Evolutionary conservation across 257 asterid species (phyloP).

Genomic region (Scutellaria baicalensis): DNA sequence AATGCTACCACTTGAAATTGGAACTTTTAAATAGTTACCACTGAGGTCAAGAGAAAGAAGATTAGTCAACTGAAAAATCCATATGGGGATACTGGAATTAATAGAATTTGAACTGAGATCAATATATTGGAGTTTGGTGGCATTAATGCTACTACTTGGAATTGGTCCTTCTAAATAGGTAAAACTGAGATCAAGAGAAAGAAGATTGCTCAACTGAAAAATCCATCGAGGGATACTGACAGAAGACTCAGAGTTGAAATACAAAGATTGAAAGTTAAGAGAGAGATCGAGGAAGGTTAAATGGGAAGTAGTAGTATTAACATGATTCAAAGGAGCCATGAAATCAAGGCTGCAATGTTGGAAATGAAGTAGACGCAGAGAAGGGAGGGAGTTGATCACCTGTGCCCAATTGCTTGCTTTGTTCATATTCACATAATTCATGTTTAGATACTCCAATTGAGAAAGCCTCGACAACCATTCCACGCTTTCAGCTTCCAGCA

Average conservation of each 20-base stretch:
- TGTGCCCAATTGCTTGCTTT: constrained; percentile 8
- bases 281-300: constrained; percentile 12
- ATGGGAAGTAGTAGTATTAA: constrained; percentile 10
- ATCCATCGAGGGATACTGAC: constrained; percentile 10
- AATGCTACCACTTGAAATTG: constrained; percentile 4
- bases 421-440: constrained; percentile 6
- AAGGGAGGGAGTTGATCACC: background rate
- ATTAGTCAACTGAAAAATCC: constrained; percentile 18
- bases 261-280: rapidly evolving
- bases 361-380: constrained; percentile 1
- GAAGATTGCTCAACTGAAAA: constrained; percentile 11
- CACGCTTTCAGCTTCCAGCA: background rate
- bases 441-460: constrained; percentile 1
- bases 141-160: constrained; percentile 3
- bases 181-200: background rate
- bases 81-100: constrained; percentile 9
- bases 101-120: constrained; percentile 4
- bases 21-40: background rate
- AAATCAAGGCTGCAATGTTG: background rate
- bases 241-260: background rate
- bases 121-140: constrained; percentile 18
- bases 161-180: constrained; percentile 1
- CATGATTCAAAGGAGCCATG: background rate
- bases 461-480: constrained; percentile 20
- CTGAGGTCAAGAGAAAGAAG: constrained; percentile 13